Evolutionary conservation across 495 filamentous ascomycete genomes (phyloP), one percentile per base, ranked within the genome.

Genomic region (Lophiotrema nucula): DNA sequence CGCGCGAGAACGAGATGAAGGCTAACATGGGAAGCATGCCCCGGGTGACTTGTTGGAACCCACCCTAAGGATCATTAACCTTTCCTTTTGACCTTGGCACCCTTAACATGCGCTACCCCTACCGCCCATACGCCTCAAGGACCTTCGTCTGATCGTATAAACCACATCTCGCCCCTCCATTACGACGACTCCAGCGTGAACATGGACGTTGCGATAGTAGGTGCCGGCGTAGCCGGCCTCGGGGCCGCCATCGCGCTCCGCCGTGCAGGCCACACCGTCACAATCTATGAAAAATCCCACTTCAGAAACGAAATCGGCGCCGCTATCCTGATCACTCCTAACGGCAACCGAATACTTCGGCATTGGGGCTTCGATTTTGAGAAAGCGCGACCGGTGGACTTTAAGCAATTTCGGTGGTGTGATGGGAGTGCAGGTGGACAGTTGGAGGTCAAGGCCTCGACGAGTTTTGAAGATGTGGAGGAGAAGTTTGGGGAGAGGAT

Each of bases 231-330:
- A 39, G 68, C 63, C 0, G 68, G 66, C 11, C 48, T 70, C 3
- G 54, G 49, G n/a, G 67, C 67, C 13, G 52, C 60, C 8, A 67
- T 69, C 42, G 64, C 67, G 0, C 52, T 70, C 8, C 52, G 47
- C 13, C 64, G 61, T 33, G 64, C 67, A 18, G 66, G 68, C 23
- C 58, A 62, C 26, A 1, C 25, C 2, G 58, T 62, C 18, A 25
- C 79, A 50, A 75, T 84, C 23, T 71, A 76, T 46, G 81, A 84
- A 57, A 79, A 76, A 21, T 79, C 75, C 1, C 58, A 19, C 3
- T 79, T 83, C 64, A 66, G 74, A n/a, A 79, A 72, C 33, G 80
- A 83, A 58, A 71, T 79, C 5, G 81, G 81, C 1, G 81, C 81
- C 1, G 80, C 79, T 18, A 78, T 83, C 47, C 69, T 73, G n/a